Evolutionary conservation across 2,329 filamentous ascomycete genomes (phyloP), one percentile per base, ranked within the genome.

Genomic region (Colletotrichum navitas): DNA sequence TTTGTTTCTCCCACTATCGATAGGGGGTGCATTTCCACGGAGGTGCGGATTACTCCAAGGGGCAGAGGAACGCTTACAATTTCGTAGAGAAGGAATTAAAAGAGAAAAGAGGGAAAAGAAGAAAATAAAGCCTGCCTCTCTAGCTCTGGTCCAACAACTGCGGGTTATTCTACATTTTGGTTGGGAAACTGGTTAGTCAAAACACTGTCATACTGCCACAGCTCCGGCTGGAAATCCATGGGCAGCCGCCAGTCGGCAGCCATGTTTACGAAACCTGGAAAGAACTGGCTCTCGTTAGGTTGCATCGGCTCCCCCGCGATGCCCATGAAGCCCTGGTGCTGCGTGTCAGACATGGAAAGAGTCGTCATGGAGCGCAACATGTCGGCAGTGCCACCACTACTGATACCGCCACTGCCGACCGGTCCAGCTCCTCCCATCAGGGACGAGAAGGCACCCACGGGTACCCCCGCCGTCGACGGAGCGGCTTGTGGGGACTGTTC

Each of bases 151-250:
- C 24, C 39, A 36, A 34, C 39, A 36, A 34, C 34, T 21, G 7
- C n/a, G 56, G 24, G 18, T n/a, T 4, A 24, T 39, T 39, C 11
- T 67, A 34, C 58, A 26, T 55, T 68, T 24, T 71, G 39, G 52
- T 49, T 58, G 18, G 47, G 43, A n/a, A 43, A 68, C 10, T 47
- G 52, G 21, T 39, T 39, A 26, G 63, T 65, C 11, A 55, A 26
- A 10, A 68, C 11, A 29, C 36, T 63, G 29, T 68, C 68, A 8
- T 59, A 68, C 39, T 71, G 68, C 68, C 68, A 71, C 0, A 71
- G 39, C 16, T 71, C 65, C 24, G 68, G 68, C 59, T 71, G 68
- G 32, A 68, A 71, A 32, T 71, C 68, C 65, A 71, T 59, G 18
- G 65, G 68, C 16, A 71, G 52, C 32, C 68, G 59, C 68, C 68